Percentiles rank a stretch among this genome's conserved stretches.
These are phyloP conservation scores for Penicillium sp. DNA, from an alignment of 2,329 filamentous ascomycete genomes.

Conservation along the genomic window DNA sequence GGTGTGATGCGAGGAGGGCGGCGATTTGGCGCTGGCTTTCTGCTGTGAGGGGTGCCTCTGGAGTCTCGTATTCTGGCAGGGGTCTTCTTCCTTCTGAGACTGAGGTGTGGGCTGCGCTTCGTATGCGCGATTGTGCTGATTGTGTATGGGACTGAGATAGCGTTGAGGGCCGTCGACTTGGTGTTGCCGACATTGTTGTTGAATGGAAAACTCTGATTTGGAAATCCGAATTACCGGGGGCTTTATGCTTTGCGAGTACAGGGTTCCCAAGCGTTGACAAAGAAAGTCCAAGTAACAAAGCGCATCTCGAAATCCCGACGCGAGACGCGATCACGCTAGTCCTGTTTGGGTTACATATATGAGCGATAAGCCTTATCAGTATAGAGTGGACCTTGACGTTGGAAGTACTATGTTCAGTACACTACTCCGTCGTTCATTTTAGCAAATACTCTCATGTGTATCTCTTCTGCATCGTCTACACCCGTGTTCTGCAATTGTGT, in stretches of 20 bases:
- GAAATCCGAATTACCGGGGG: not conserved
- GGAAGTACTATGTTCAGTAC: not conserved
- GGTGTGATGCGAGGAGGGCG: constrained; percentile 42
- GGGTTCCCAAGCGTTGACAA: not conserved
- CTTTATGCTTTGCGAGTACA: not conserved
- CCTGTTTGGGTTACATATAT: constrained; percentile 30
- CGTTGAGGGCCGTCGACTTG: constrained; percentile 12
- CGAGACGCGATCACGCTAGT: constrained; percentile 35
- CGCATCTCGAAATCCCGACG: constrained; percentile 12
- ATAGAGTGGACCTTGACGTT: not conserved
- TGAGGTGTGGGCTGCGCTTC: not conserved
- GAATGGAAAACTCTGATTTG: not conserved
- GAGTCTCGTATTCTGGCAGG: constrained; percentile 54
- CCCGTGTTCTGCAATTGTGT: not conserved
- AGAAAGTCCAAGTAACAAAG: constrained; percentile 10
- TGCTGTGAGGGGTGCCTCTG: constrained; percentile 50
- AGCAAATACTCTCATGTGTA: not conserved
- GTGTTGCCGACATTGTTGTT: constrained; percentile 14
- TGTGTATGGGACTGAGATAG: constrained; percentile 14
- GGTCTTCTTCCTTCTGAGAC: constrained; percentile 11
- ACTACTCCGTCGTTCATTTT: not conserved
- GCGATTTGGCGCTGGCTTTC: constrained; percentile 48
- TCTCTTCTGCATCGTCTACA: not conserved
- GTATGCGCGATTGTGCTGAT: constrained; percentile 10
- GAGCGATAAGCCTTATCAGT: constrained; percentile 18